Percentiles rank a stretch among this genome's conserved stretches.
These are phyloP conservation scores for Rutstroemia sp. DNA, from an alignment of 2,329 filamentous ascomycete genomes.

Conservation along the genomic window DNA sequence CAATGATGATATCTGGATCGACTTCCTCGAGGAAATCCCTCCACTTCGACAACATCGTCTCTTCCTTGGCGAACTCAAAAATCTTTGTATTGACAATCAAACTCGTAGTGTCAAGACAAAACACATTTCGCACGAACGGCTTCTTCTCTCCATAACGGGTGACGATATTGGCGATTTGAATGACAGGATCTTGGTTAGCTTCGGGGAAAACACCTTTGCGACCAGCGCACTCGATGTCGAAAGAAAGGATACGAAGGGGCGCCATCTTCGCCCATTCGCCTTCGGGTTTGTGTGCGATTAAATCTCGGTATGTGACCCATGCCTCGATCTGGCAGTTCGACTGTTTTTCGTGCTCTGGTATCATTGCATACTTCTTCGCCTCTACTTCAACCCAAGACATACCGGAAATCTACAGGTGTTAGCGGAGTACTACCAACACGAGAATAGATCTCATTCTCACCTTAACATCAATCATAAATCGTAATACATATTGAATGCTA, in stretches of 20 bases:
- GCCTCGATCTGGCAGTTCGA: conserved; percentile 98
- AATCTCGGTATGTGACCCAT: conserved; percentile 69
- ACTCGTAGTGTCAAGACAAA: conserved; percentile 87
- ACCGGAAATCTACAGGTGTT: conserved; percentile 58
- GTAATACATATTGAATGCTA: conserved; percentile 87
- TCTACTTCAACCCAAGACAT: conserved; percentile 97
- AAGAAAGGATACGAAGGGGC: conserved; percentile 83
- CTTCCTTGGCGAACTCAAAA: conserved; percentile 72
- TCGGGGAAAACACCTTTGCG: conserved; percentile 97
- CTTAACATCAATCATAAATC: conserved; percentile 97
- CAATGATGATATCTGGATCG: conserved; percentile 95
- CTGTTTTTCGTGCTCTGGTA: conserved; percentile 59
- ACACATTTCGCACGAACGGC: conserved; percentile 93
- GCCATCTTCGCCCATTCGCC: conserved; percentile 99
- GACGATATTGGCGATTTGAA: conserved; percentile 96
- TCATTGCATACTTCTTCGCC: conserved; percentile 62
- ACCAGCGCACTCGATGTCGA: conserved; percentile 97
- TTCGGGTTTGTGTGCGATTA: conserved; percentile 80
- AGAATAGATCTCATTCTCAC: conserved; percentile 35
- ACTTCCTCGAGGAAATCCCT: conserved; percentile 81
- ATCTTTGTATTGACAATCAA: conserved; percentile 93
- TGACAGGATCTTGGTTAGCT: conserved; percentile 83
- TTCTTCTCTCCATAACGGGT: conserved; percentile 93
- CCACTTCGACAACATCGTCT: conserved; percentile 89
- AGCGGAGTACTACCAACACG: conserved; percentile 2